These are phyloP conservation scores for Geranomyces variabilis DNA, from an alignment of 192 early-diverging fungal species.

Conservation along the genomic window DNA sequence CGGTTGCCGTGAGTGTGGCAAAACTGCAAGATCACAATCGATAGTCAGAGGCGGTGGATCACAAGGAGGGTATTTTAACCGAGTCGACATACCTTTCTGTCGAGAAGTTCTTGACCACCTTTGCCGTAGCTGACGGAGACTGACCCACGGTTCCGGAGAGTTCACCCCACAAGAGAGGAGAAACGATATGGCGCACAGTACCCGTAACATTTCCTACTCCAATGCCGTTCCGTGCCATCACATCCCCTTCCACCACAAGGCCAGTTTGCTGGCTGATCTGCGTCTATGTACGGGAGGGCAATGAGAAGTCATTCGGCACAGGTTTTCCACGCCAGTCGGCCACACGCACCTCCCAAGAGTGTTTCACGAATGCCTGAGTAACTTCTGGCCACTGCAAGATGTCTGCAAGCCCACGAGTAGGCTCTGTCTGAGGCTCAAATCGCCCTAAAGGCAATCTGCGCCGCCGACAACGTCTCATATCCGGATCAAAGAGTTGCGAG, in stretches of 20 bases:
- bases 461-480: slow-evolving; percentile 6
- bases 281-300: slow-evolving; percentile 36
- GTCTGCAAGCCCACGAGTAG: slow-evolving; percentile 16
- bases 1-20: slow-evolving; percentile 60
- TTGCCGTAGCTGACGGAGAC: slow-evolving; percentile 55
- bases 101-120: slow-evolving; percentile 64
- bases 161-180: slow-evolving; percentile 72
- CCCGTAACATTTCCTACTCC: slow-evolving; percentile 79
- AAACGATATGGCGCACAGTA: slow-evolving; percentile 76
- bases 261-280: slow-evolving; percentile 41
- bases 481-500: slow-evolving; percentile 44
- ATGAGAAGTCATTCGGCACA: neutral
- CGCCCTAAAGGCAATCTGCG: slow-evolving; percentile 20
- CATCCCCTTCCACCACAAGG: slow-evolving; percentile 48
- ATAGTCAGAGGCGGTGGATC: neutral
- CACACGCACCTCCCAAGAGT: slow-evolving; percentile 57
- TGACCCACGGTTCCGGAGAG: slow-evolving; percentile 63
- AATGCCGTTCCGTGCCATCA: slow-evolving; percentile 61
- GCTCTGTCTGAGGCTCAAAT: slow-evolving; percentile 21
- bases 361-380: slow-evolving; percentile 47
- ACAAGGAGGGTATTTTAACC: neutral
- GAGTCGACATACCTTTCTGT: slow-evolving; percentile 39
- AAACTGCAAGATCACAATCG: slow-evolving; percentile 53
- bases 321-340: neutral
- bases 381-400: slow-evolving; percentile 31